phyloP scores from a whole-genome alignment of 2,329 filamentous ascomycete genomes.

The Karstenula rhodostoma region DNA sequence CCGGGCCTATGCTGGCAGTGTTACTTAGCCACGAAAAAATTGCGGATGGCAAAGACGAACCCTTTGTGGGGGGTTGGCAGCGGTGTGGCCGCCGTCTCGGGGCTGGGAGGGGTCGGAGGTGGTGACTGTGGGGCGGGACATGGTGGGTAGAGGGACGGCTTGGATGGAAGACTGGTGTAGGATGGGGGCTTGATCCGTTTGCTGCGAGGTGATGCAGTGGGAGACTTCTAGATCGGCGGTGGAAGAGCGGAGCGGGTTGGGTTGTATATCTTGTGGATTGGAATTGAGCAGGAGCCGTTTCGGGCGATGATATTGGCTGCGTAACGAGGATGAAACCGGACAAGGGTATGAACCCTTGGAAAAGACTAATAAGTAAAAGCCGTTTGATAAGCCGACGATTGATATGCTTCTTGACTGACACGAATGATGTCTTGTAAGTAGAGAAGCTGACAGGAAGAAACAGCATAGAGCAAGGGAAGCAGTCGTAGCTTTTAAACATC shows the following conservation, averaged over 20 bases:
- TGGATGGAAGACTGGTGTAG: no score
- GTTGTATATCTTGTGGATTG: no score
- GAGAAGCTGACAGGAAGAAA: not conserved
- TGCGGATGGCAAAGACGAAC: not conserved
- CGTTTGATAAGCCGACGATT: not conserved
- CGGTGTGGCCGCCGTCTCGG: constrained; percentile 14
- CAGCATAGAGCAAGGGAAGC: not conserved
- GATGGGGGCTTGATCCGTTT: not conserved
- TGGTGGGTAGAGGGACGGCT: not conserved
- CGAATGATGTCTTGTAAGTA: not conserved
- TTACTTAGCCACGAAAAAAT: constrained; percentile 1
- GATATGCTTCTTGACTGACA: not conserved
- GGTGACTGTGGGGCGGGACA: constrained; percentile 4
- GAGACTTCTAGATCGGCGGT: no score
- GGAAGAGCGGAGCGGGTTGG: no score
- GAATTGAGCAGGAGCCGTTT: no score
- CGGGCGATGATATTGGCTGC: no score
- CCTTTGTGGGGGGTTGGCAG: not conserved
- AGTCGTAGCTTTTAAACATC: constrained; percentile 1
- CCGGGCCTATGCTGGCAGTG: constrained; percentile 8
- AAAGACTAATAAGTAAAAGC: no score
- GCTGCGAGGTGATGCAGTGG: not conserved
- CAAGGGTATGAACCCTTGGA: no score
- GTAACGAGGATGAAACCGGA: no score
- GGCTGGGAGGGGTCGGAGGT: constrained; percentile 12